Conservation (phyloP, 768 basidiomycete species). For the Rhodotorula paludigena region DNA sequence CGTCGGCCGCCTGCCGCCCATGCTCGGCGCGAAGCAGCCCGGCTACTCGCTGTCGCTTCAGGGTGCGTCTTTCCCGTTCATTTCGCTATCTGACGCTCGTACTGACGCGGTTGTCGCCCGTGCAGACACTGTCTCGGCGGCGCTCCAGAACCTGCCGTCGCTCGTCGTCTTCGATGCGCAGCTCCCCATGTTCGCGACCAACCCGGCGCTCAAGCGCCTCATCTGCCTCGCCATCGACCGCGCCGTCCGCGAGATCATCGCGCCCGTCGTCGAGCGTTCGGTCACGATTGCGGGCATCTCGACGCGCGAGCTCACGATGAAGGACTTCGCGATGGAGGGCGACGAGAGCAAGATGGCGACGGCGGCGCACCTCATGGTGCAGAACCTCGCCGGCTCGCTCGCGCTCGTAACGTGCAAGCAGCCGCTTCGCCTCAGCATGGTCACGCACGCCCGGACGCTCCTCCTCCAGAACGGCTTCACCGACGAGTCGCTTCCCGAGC, state of each 20-base stretch:
- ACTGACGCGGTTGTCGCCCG: background rate
- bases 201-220: conserved; percentile 80
- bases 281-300: conserved; percentile 98
- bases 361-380: conserved; percentile 92
- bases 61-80: conserved; percentile 7
- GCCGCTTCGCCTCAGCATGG: conserved; percentile 84
- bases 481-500: conserved; percentile 81
- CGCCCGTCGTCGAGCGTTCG: conserved; percentile 94
- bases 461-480: conserved; percentile 81
- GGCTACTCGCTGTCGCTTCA: conserved; percentile 43
- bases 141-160: conserved; percentile 64
- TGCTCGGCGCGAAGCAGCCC: conserved; percentile 40
- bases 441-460: conserved; percentile 76
- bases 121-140: conserved; percentile 49
- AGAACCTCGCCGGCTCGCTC: conserved; percentile 90
- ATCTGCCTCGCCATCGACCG: conserved; percentile 86
- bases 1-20: conserved; percentile 22
- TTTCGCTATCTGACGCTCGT: background rate
- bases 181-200: conserved; percentile 62
- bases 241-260: conserved; percentile 93
- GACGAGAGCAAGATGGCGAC: conserved; percentile 85
- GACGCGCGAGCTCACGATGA: conserved; percentile 85
- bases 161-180: conserved; percentile 73
- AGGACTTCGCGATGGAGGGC: conserved; percentile 90
- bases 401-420: conserved; percentile 99